Evolutionary conservation across 495 filamentous ascomycete genomes (phyloP).

Genomic region (Tuber microsphaerosporum): DNA sequence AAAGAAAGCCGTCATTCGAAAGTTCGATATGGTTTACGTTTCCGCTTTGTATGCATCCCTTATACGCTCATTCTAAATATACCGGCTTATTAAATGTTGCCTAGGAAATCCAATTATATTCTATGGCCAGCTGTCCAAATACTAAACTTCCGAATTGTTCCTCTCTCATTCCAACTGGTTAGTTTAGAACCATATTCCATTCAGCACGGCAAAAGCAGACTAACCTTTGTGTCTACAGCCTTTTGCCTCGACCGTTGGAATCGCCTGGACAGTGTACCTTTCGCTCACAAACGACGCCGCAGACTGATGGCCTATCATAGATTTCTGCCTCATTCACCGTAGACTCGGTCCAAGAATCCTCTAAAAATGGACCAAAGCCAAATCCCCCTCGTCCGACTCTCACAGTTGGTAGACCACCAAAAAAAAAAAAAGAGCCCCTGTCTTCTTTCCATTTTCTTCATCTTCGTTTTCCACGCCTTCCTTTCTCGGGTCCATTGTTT

Average conservation of each 20-base stretch:
- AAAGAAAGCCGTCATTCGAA: slow-evolving; percentile 65
- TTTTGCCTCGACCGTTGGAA: slow-evolving; percentile 92
- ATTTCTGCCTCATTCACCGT: background rate
- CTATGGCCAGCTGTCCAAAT: slow-evolving; percentile 95
- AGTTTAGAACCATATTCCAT: slow-evolving; percentile 44
- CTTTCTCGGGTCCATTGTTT: background rate
- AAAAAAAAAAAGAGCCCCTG: background rate
- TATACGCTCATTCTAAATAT: background rate
- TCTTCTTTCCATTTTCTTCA: background rate
- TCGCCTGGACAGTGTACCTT: slow-evolving; percentile 98
- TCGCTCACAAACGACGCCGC: slow-evolving; percentile 88
- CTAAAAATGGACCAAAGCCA: background rate
- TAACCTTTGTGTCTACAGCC: slow-evolving; percentile 52
- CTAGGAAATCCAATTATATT: slow-evolving; percentile 78
- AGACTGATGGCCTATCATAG: slow-evolving; percentile 42
- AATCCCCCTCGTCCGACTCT: background rate
- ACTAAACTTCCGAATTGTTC: slow-evolving; percentile 89
- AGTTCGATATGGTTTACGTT: slow-evolving; percentile 87
- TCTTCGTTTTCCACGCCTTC: background rate
- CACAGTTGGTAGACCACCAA: background rate
- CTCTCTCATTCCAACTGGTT: slow-evolving; percentile 92
- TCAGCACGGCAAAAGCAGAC: background rate
- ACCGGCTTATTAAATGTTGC: background rate
- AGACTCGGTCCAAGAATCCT: background rate
- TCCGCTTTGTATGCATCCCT: slow-evolving; percentile 63